Base-by-base conservation (phyloP, 2,329 filamentous ascomycete genomes). In the Aureobasidium uvarum region DNA sequence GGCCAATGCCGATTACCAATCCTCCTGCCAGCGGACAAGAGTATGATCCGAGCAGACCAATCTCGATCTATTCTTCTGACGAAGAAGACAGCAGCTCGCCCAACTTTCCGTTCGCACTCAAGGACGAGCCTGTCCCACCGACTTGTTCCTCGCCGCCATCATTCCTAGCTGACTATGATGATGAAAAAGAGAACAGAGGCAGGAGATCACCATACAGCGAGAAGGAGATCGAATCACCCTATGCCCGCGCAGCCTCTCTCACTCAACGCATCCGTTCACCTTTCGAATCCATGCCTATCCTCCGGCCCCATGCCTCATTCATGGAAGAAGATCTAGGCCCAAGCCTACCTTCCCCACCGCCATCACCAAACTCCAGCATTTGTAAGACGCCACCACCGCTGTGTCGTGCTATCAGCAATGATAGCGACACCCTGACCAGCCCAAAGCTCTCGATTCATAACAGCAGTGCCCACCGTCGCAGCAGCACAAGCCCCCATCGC, bases 41-140 rank as follows among this genome's bases (percentile, higher is more conserved):
- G 48, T 74, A 74, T 43, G 71, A 75, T 66, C 73, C 73, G 69
- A 62, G 46, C 20, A 52, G 63, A 33, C 39, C 50, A 1, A 46
- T 64, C n/a, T 45, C 62, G 2, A 45, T 50, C 8, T 68, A 64
- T 20, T 51, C 67, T 10, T 65, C 67, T 6, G 62, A 59, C 10
- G 64, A 62, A 10, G 48, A 45, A 28, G 38, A 48, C 38, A 52
- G 63, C 45, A 65, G 64, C 33, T 68, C 65, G 7, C 41, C 66
- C 25, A 64, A 62, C 11, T 66, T 63, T 2, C 67, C 65, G 7
- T 66, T 66, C 50, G 62, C 51, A 5, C 18, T 65, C 14, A 54
- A 31, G 7, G 55, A 58, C 3, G 64, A 33, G 43, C 66, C 48
- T 45, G 39, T 18, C 6, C 48, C 62, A 31, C 39, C 20, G 25